These are phyloP conservation scores for Phaeosphaeria sp. DNA, from an alignment of 2,329 filamentous ascomycete genomes.

Conservation along the genomic window DNA sequence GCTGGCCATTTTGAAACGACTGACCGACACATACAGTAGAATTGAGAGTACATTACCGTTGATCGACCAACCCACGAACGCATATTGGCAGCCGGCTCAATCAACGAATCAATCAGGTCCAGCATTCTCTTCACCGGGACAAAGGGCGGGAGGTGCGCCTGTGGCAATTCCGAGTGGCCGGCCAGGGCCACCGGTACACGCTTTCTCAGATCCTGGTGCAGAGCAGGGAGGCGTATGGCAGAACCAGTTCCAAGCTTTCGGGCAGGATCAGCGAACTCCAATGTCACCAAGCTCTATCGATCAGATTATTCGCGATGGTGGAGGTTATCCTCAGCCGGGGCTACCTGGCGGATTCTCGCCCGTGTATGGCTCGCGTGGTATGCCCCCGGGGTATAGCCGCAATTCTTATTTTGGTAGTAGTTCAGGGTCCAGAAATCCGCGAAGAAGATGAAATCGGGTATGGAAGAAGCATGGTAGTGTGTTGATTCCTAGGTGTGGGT, in stretches of 20 bases:
- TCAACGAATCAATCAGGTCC: neutral
- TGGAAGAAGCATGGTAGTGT: neutral
- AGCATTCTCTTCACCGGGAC: neutral
- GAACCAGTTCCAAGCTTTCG: neutral
- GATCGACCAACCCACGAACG: slow-evolving; percentile 2
- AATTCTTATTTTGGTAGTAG: neutral
- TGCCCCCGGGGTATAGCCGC: neutral
- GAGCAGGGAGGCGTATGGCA: neutral
- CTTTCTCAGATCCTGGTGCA: slow-evolving; percentile 4
- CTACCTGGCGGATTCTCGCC: neutral
- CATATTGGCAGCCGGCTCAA: neutral
- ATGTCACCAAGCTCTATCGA: neutral
- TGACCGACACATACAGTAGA: slow-evolving; percentile 4
- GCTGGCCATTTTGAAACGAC: neutral
- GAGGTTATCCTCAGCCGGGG: neutral
- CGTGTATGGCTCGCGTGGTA: neutral
- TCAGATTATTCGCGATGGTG: neutral
- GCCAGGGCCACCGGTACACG: neutral
- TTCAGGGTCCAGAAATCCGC: neutral
- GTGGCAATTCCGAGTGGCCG: neutral
- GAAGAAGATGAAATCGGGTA: neutral
- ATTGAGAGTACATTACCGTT: slow-evolving; percentile 1
- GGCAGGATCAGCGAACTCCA: neutral
- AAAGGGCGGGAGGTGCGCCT: neutral
- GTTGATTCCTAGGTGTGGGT: neutral